Evolutionary conservation across 2,329 filamentous ascomycete genomes (phyloP), one percentile per base, ranked within the genome.

Genomic region (Paramyrothecium roridum): DNA sequence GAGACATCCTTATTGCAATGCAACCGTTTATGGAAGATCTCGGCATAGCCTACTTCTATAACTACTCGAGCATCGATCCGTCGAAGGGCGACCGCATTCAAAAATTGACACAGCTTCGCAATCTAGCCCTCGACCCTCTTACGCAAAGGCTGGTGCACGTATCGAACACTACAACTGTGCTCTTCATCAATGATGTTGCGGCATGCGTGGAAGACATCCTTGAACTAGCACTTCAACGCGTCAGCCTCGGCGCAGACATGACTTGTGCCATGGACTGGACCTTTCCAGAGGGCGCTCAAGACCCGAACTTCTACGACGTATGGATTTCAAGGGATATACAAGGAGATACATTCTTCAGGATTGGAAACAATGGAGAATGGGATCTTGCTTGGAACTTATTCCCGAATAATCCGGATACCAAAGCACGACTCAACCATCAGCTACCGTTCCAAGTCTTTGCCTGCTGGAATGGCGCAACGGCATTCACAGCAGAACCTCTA

Each of bases 191-290:
- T 65, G 79, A 84, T 58, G 77, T 85, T 12, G 76, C 77, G 2
- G 66, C 71, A 6, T 84, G 81, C 56, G 46, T 71, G 8, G 80
- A 85, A 45, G 82, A 86, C 58, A 75, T 86, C 17, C 70, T 87
- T 3, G 83, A 86, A 64, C 69, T 86, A 1, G 61, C 78, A 1
- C 72, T 80, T 58, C 81, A 85, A 64, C 76, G 72, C 22, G 59
- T 56, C 6, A 60, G 59, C 3, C 78, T 80, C 40, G 66, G 64
- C 2, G 82, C 81, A 8, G 77, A 81, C 62, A 83, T 84, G 78
- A 78, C 76, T 0, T 87, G 82, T 60, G 80, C 72, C 8, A 79
- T 86, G 75, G 83, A 86, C 64, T 86, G 82, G 81, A 76, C 73
- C 0, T 77, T 76, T 46, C n/a, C n/a, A n/a, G n/a, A n/a, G n/a